Base-by-base conservation (phyloP, 129 eudicot genomes). In the Centaurea solstitialis region DNA sequence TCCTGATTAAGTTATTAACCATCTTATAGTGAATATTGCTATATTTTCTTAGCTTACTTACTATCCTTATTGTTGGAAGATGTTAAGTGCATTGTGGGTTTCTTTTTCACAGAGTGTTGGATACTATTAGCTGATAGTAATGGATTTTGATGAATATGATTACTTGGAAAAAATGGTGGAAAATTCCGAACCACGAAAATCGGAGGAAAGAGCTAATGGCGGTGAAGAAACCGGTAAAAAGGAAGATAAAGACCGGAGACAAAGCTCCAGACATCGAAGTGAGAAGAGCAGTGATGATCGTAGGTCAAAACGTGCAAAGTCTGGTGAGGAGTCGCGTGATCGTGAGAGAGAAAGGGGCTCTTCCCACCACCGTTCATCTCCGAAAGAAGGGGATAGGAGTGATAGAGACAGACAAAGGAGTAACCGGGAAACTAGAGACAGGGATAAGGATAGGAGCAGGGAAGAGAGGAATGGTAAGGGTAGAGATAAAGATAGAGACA, bases 101-200 rank as follows among this genome's bases (percentile, higher is more conserved):
- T 53, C 38, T 59, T 43, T 38, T n/a, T 17, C 12, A 35, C 37
- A 33, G 59, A 76, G 81, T 64, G 23, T 74, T 71, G 75, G 79
- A 33, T 9, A 15, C 73, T 50, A 53, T 71, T 21, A 41, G 61
- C 57, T 28, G 8, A 50, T 13, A 0, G 4, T 66, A 22, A 93
- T 93, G 98, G 98, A 91, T 89, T 93, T 93, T 74, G 97, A 93
- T 12, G 98, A 93, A 87, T 91, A 91, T 77, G 97, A 93, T 64
- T 93, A 93, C 83, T 76, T 93, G 77, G 98, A 93, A 85, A 91
- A 89, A 26, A 79, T 83, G 66, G 97, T 93, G 45, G 98, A 93
- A 79, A 86, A 89, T 83, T 68, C 88, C 0, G 94, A 91, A 39
- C 79, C 79, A 69, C 84, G 82, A 64, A 86, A 84, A 53, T 50